Base-by-base conservation (phyloP, 1,284 basidiomycete species). In the Cryptococcus floricola region DNA sequence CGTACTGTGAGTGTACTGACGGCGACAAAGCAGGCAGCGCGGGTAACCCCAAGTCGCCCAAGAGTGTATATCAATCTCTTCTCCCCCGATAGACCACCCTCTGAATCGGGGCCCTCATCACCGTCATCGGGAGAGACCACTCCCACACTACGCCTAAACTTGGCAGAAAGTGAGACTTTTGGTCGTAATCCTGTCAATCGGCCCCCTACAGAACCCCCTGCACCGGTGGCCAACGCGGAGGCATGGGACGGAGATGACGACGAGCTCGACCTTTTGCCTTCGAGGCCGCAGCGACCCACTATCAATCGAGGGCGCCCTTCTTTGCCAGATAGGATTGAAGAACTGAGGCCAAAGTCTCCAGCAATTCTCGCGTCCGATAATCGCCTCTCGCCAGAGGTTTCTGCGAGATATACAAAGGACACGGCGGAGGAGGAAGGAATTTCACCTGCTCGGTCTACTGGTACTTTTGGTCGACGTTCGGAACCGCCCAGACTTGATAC, bases 71-170 rank as follows among this genome's bases (percentile, higher is more conserved):
- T 25, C 31, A 39, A 23, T 31, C 47, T 28, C 14, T n/a, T 41
- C 12, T n/a, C 38, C 18, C n/a, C 43, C 6, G 38, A 34, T 10
- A 34, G 31, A 46, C 31, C 42, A 18, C 23, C 16, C 12, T n/a
- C 23, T 23, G 41, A 42, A 9, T 23, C 1, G 41, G 14, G n/a
- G 23, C 9, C n/a, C 23, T 42, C 52, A 9, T n/a, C 44, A 18
- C 31, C 31, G 6, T 37, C 14, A 16, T 53, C 56, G 12, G 19
- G 46, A 13, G 47, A 53, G 47, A 59, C 60, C 7, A 57, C 60
- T 2, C 57, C 60, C n/a, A 59, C 60, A 2, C 52, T 49, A 23
- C 60, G 53, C 1, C 27, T 62, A 12, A 54, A 57, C 3, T 52
- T 52, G 16, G 42, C 41, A 10, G 14, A 43, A 48, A 25, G 50